Conservation (phyloP, 2,329 filamentous ascomycete species). For the Metarhizium robertsii region DNA sequence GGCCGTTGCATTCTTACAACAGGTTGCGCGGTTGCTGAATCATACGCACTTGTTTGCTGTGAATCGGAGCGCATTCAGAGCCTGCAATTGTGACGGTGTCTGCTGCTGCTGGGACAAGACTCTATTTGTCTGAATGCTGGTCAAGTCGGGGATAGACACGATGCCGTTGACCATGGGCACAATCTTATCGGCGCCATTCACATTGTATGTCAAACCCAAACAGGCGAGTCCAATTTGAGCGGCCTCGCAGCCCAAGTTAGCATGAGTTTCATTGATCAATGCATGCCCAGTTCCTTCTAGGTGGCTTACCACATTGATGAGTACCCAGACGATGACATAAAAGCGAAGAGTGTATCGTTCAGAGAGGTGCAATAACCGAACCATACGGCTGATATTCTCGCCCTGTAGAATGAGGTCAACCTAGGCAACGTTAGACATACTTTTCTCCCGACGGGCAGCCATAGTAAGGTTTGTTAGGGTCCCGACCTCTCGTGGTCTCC, state of each 20-base stretch:
- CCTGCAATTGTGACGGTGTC: conserved; percentile 5
- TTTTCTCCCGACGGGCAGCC: too few species aligned
- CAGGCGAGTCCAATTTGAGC: conserved; percentile 33
- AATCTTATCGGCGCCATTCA: conserved; percentile 25
- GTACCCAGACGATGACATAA: conserved; percentile 13
- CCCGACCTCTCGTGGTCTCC: conserved; percentile 29
- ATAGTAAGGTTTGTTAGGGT: neutral
- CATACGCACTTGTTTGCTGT: conserved; percentile 28
- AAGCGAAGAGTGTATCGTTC: conserved; percentile 9
- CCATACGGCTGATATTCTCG: conserved; percentile 15
- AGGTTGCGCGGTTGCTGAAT: neutral
- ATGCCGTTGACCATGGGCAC: conserved; percentile 23
- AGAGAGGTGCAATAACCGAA: conserved; percentile 11
- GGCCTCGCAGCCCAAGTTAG: conserved; percentile 14
- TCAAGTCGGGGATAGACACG: conserved; percentile 28
- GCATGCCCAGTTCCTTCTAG: neutral
- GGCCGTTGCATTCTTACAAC: too few species aligned
- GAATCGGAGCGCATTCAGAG: conserved; percentile 26
- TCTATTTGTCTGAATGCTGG: conserved; percentile 21
- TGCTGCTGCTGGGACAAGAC: conserved; percentile 14
- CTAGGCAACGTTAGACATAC: neutral
- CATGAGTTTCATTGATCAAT: neutral
- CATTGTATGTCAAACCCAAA: conserved; percentile 31
- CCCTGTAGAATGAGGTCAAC: conserved; percentile 14
- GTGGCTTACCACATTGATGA: conserved; percentile 14